Evolutionary conservation across 2,329 filamentous ascomycete genomes (phyloP).

Genomic region (Epichloe baconii): DNA sequence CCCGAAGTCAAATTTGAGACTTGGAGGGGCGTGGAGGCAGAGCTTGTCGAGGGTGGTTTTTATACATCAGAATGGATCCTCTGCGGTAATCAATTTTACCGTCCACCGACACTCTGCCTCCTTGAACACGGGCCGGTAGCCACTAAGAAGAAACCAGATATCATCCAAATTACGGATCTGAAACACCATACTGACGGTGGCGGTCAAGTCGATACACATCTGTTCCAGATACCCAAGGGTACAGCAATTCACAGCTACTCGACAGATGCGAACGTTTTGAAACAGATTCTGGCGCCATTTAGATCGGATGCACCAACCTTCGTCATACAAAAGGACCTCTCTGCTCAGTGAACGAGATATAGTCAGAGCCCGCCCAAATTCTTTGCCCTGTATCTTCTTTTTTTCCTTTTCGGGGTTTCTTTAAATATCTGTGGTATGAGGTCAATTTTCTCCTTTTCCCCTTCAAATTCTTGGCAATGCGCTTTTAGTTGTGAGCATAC

Average conservation of each 20-base stretch:
- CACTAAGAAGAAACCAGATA: constrained; percentile 7
- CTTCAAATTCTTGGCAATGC: neutral
- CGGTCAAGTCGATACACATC: neutral
- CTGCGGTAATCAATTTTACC: constrained; percentile 20
- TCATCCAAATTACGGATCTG: constrained; percentile 10
- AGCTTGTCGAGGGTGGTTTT: constrained; percentile 54
- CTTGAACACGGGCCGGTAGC: neutral
- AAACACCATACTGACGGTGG: neutral
- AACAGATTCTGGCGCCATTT: constrained; percentile 5
- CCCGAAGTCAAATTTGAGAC: constrained; percentile 50
- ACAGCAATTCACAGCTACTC: constrained; percentile 12
- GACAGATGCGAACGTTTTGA: constrained; percentile 8
- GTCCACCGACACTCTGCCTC: constrained; percentile 23
- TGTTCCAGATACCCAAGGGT: neutral
- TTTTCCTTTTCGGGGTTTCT: neutral
- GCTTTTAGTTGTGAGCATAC: neutral
- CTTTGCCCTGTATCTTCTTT: neutral
- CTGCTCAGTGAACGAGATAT: neutral
- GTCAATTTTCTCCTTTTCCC: neutral
- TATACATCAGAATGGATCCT: constrained; percentile 38
- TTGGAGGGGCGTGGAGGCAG: constrained; percentile 52
- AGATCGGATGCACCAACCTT: neutral
- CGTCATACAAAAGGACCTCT: neutral
- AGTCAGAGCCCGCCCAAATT: neutral
- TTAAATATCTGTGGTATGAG: neutral